Base-by-base conservation (phyloP, 306 rosid genomes). In the Comarum palustre region DNA sequence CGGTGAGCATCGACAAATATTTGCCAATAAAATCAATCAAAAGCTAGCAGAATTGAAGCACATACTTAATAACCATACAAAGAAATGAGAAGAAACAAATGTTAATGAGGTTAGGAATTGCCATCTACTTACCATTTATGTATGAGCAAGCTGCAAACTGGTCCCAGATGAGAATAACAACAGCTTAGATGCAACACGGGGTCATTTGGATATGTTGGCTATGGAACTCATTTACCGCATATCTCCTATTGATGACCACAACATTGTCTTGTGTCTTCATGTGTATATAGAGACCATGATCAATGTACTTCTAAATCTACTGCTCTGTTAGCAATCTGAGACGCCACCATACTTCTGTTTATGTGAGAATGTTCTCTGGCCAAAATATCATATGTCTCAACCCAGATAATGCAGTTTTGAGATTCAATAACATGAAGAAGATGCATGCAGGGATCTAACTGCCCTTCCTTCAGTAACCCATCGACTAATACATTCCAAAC, bases 401-500 rank as follows among this genome's bases (percentile, higher is more conserved):
- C 58, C 72, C 72, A 75, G 42, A 73, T 64, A 55, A 20, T 32
- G 71, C 74, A 77, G 43, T 80, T 75, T 67, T 74, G 77, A 61
- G 83, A 72, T 72, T 81, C 74, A 77, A 84, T 78, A 46, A 73
- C 59, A 72, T 77, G 75, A 65, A 83, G 87, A 64, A 83, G 79
- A 72, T 68, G 80, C 82, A 76, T 76, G 72, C 84, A 74, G 48
- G 73, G 31, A 72, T 78, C 77, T 42, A 34, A 22, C n/a, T 67
- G 73, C 74, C 76, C 74, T 62, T 84, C 72, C 76, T 75, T 84
- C 58, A 84, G 77, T 68, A 84, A 72, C 15, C 87, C 82, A 75
- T 84, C 85, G 32, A 80, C 57, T 32, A 81, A 73, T 41, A 84
- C 75, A 20, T 85, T 81, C 87, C 83, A 84, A 42, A 69, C 85